phyloP scores from a whole-genome alignment of 2,329 filamentous ascomycete species.

The Didymella exigua region DNA sequence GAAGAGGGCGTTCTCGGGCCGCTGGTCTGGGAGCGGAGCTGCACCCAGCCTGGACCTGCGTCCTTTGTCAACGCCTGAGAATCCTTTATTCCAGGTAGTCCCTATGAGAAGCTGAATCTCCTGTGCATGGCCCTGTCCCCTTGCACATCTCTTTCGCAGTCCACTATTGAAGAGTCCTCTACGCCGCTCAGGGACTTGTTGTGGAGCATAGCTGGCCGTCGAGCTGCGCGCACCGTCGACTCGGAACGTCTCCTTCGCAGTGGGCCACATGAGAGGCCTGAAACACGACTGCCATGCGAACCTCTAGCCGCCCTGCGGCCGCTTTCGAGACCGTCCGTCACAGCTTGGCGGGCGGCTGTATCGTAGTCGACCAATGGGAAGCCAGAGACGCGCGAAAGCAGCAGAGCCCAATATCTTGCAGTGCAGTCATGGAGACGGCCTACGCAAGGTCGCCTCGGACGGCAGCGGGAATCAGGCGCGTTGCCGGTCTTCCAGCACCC shows the following conservation, averaged over 20 bases:
- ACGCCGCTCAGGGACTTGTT: slow-evolving; percentile 6
- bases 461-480: slow-evolving; percentile 15
- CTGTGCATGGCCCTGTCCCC: background rate
- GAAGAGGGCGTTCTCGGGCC: slow-evolving; percentile 4
- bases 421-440: slow-evolving; percentile 22
- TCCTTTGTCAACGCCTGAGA: background rate
- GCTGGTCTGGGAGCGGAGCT: slow-evolving; percentile 2
- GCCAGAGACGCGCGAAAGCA: slow-evolving; percentile 17
- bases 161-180: background rate
- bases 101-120: background rate
- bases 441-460: slow-evolving; percentile 29
- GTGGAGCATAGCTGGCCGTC: slow-evolving; percentile 5
- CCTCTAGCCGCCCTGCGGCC: slow-evolving; percentile 27
- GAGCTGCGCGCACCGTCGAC: slow-evolving; percentile 6
- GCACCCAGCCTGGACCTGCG: slow-evolving; percentile 1
- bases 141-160: background rate
- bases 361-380: slow-evolving; percentile 30
- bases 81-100: background rate
- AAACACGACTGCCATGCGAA: slow-evolving; percentile 30
- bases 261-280: slow-evolving; percentile 6
- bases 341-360: slow-evolving; percentile 34
- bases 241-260: slow-evolving; percentile 15
- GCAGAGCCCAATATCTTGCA: slow-evolving; percentile 17
- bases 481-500: slow-evolving; percentile 13
- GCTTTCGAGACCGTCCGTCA: slow-evolving; percentile 16